Percentiles rank a stretch among this genome's conserved stretches.
Evolutionary conservation across 2,329 filamentous ascomycete genomes (phyloP).

Genomic region (Fusarium agapanthi): DNA sequence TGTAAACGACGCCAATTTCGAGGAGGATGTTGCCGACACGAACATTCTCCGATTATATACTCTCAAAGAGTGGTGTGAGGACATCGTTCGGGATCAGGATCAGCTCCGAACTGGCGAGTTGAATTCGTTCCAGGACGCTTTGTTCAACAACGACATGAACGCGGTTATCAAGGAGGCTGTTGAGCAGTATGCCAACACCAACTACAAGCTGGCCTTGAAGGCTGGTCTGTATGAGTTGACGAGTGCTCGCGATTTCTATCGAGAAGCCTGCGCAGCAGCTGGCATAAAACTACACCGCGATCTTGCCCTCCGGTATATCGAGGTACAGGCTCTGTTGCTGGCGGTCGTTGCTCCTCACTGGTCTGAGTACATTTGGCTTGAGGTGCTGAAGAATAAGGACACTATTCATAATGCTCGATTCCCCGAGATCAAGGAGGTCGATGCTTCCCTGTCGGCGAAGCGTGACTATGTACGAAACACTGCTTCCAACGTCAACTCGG

Average conservation of each 20-base stretch:
- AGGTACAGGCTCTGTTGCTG: conserved; percentile 85
- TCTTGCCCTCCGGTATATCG: conserved; percentile 80
- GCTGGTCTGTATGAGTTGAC: conserved; percentile 89
- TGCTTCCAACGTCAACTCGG: conserved; percentile 79
- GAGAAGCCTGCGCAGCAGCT: conserved; percentile 79
- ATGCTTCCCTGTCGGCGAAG: conserved; percentile 76
- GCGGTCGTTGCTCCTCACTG: conserved; percentile 91
- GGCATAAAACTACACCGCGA: conserved; percentile 89
- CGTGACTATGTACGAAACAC: conserved; percentile 82
- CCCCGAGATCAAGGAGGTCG: conserved; percentile 67
- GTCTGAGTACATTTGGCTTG: conserved; percentile 92
- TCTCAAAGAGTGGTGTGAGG: conserved; percentile 91
- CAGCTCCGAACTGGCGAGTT: conserved; percentile 77
- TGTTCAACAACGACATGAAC: conserved; percentile 96
- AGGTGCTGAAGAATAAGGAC: conserved; percentile 80
- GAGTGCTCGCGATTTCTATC: conserved; percentile 89
- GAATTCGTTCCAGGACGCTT: conserved; percentile 82
- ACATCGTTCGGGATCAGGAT: conserved; percentile 75
- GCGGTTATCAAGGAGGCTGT: conserved; percentile 79
- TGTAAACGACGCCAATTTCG: conserved; percentile 96
- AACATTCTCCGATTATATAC: conserved; percentile 86
- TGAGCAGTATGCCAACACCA: conserved; percentile 79
- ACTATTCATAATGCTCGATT: conserved; percentile 78
- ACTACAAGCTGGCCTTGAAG: conserved; percentile 84
- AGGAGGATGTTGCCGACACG: conserved; percentile 92